These are phyloP conservation scores for Blastocystis sp. DNA, from an alignment of 352 stramenopile genomes.

Conservation along the genomic window DNA sequence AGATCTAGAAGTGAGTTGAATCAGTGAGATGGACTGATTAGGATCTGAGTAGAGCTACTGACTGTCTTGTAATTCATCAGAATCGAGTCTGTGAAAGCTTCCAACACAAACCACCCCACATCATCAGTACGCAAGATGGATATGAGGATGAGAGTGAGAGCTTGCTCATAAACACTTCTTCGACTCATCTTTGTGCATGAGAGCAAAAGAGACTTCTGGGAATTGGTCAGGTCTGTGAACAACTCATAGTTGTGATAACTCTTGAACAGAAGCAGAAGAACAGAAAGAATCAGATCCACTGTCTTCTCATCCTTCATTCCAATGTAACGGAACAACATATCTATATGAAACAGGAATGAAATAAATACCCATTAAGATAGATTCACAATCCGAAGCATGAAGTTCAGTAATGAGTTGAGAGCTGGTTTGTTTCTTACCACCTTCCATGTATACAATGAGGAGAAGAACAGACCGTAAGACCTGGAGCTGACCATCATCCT, in stretches of 20 bases:
- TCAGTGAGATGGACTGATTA: not conserved
- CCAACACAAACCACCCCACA: not conserved
- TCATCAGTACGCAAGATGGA: constrained; percentile 39
- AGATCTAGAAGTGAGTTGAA: not conserved
- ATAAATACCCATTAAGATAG: constrained; percentile 9
- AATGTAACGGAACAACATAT: constrained; percentile 39
- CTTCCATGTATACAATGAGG: constrained; percentile 46
- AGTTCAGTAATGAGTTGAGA: constrained; percentile 4
- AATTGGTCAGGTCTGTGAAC: not conserved
- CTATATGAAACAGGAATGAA: not conserved
- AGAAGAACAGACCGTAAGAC: constrained; percentile 28
- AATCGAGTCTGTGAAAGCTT: constrained; percentile 35
- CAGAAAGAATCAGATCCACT: constrained; percentile 1
- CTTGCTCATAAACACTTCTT: not conserved
- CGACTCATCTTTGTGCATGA: not conserved
- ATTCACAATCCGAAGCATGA: constrained; percentile 52
- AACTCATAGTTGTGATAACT: constrained; percentile 1
- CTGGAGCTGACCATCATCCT: constrained; percentile 2
- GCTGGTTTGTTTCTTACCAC: not conserved
- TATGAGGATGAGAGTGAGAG: constrained; percentile 31
- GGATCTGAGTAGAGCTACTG: not conserved
- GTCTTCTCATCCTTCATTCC: constrained; percentile 4
- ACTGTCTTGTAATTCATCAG: constrained; percentile 27
- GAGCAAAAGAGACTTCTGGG: constrained; percentile 2
- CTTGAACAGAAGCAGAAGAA: constrained; percentile 49